Base-by-base conservation (phyloP, 1,139 yeast species). In the Zygoascus sp. region DNA sequence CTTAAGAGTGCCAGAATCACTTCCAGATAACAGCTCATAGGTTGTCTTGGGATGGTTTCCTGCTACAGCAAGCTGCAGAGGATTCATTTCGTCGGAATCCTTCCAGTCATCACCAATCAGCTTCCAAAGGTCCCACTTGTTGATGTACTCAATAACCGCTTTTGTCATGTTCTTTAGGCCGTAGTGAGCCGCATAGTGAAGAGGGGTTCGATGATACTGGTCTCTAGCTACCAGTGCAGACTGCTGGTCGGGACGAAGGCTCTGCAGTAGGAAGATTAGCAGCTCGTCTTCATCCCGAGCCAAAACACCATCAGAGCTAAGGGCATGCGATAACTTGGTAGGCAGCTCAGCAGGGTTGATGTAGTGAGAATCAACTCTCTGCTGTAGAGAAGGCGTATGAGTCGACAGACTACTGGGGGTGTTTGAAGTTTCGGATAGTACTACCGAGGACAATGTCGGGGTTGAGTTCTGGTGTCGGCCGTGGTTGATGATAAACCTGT, bases 111-210 rank as follows among this genome's bases (percentile, higher is more conserved):
- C 95, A 0, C 89, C 70, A 0, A 72, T 61, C 1, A 64, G 61
- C 0, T 69, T 61, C 67, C 79, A 70, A 35, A 75, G 69, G 2
- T 65, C 66, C 86, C 85, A 81, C 42, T 69, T 65, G 50, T 65
- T 68, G 53, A 78, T 61, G 58, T 72, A 76, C 32, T 73, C 71
- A 21, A 89, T 66, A 30, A 90, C 71, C 9, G 80, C 70, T 20
- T 68, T 69, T 1, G 88, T 73, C 37, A 83, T 79, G 45, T 76
- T 78, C 51, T 77, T 79, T 48, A 90, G 72, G 0, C 97, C 97
- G 62, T 82, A 88, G 59, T 87, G 95, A 1, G 95, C 83, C 13
- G 96, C 81, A 64, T 90, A 90, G 66, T 92, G 97, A 48, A 92
- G 70, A 0, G 97, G 96, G 0, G 96, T 84, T 53, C 97, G 76